Percentiles rank a stretch among this genome's conserved stretches.
These are phyloP conservation scores for Ceratobasidium sp. DNA, from an alignment of 1,284 basidiomycete genomes.

Conservation along the genomic window DNA sequence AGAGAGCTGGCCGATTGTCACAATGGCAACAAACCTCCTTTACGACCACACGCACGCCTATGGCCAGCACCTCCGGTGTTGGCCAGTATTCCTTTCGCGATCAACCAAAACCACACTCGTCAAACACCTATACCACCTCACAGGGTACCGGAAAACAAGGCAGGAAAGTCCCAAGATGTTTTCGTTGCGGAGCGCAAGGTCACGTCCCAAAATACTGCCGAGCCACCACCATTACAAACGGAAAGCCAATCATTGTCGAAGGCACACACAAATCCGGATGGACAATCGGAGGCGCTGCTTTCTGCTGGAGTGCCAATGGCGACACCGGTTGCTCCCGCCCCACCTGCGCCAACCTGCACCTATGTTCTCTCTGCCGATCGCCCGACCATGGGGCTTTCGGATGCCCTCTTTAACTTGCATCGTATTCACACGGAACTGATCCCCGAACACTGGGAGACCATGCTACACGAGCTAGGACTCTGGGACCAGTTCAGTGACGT, in stretches of 20 bases:
- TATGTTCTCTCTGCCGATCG: constrained; percentile 25
- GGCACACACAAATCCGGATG: background rate
- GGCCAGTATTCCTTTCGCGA: too few species aligned
- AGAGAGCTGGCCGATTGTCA: too few species aligned
- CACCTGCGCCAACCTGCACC: background rate
- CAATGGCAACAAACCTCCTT: too few species aligned
- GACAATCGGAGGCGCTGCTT: background rate
- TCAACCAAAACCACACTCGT: too few species aligned
- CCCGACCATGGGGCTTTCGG: constrained; percentile 13
- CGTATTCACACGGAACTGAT: constrained; percentile 10
- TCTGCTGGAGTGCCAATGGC: constrained; percentile 32
- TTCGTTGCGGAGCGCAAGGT: too few species aligned
- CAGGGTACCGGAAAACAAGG: too few species aligned
- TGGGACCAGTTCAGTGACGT: background rate
- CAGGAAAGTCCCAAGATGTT: too few species aligned
- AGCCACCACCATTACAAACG: background rate
- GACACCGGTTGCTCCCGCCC: background rate
- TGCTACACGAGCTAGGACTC: background rate
- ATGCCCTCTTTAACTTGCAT: constrained; percentile 10
- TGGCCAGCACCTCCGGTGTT: too few species aligned
- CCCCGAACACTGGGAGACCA: constrained; percentile 3
- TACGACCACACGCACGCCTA: too few species aligned
- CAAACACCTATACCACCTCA: too few species aligned
- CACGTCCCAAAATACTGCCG: constrained; percentile 7
- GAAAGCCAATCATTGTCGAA: background rate